Conservation (phyloP, 176 grass and related monocot genomes). For the Alopecurus myosuroides region DNA sequence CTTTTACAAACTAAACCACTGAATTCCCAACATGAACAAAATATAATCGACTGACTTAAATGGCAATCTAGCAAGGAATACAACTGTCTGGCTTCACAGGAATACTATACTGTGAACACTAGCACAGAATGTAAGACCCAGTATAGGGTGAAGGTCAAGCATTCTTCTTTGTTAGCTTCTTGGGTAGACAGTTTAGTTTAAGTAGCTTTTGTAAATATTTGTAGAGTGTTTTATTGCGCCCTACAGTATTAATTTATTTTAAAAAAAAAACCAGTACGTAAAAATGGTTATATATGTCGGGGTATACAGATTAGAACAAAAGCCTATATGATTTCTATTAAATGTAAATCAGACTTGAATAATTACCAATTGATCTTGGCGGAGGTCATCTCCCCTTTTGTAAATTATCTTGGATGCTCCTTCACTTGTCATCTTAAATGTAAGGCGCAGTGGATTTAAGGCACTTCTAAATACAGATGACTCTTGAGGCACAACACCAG, state of each 20-base stretch:
- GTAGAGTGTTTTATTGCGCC: no score
- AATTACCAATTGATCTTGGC: slow-evolving; percentile 67
- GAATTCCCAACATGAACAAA: background rate
- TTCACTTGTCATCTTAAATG: slow-evolving; percentile 73
- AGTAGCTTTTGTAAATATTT: no score
- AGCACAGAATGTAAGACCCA: background rate
- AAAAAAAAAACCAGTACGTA: background rate
- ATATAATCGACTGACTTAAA: background rate
- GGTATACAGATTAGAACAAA: background rate
- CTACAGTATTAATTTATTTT: no score
- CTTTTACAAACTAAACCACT: background rate
- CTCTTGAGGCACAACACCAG: slow-evolving; percentile 74
- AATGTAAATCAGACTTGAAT: background rate
- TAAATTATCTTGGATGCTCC: slow-evolving; percentile 80
- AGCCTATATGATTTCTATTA: background rate
- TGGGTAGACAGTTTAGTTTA: no score
- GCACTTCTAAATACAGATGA: slow-evolving; percentile 91
- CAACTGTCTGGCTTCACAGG: background rate
- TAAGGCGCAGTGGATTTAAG: slow-evolving; percentile 78
- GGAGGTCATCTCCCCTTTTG: slow-evolving; percentile 96
- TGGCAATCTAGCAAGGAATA: background rate
- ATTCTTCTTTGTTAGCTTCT: no score
- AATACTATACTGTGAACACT: background rate
- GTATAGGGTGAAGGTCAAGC: no score
- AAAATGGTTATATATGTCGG: background rate